Conservation (phyloP, 2,329 filamentous ascomycete genomes). For the Aspergillus pseudotamarii region DNA sequence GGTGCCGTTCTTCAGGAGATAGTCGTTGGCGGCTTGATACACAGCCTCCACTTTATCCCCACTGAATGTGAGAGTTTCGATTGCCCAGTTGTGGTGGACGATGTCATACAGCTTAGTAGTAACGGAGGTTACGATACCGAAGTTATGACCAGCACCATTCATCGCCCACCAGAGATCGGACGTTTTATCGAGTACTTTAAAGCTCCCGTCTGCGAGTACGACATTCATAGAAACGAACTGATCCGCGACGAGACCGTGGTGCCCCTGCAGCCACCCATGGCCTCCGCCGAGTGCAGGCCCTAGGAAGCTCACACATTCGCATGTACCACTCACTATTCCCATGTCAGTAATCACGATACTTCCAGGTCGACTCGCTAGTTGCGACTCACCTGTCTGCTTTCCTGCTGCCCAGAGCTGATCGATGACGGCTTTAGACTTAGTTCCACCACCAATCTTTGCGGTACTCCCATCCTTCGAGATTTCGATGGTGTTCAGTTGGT, state of each 20-base stretch:
- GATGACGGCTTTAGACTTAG: constrained; percentile 49
- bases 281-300: constrained; percentile 61
- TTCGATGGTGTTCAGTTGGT: constrained; percentile 43
- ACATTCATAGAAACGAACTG: constrained; percentile 56
- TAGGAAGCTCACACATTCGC: constrained; percentile 54
- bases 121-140: constrained; percentile 58
- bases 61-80: constrained; percentile 49
- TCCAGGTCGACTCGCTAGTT: too few species aligned
- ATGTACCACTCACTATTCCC: constrained; percentile 50
- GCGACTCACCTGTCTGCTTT: constrained; percentile 46
- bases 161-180: constrained; percentile 62
- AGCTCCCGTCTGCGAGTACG: constrained; percentile 54
- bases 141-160: constrained; percentile 61
- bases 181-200: constrained; percentile 41
- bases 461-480: constrained; percentile 49
- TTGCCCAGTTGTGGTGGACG: constrained; percentile 40
- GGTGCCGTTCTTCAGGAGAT: constrained; percentile 47
- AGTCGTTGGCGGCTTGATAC: constrained; percentile 51
- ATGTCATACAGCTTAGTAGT: constrained; percentile 52
- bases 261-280: constrained; percentile 58
- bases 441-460: constrained; percentile 54
- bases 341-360: background rate
- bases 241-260: constrained; percentile 57
- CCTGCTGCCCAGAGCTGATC: constrained; percentile 54
- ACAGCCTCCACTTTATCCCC: constrained; percentile 55